Evolutionary conservation across 2,329 filamentous ascomycete species (phyloP), one percentile per base, ranked within the genome.

Genomic region (Pyrenochaeta sp.): DNA sequence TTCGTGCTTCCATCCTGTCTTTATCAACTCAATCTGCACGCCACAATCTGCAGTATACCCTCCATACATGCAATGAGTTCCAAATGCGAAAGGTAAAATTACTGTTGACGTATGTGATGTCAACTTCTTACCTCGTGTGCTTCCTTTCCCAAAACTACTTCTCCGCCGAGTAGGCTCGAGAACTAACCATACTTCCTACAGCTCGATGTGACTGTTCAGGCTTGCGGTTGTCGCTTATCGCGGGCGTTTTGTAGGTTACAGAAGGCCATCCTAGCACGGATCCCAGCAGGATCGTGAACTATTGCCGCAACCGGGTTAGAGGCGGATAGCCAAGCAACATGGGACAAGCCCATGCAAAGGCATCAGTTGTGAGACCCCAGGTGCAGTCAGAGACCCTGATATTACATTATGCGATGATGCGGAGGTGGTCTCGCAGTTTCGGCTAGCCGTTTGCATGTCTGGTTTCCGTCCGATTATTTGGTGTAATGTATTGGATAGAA

Each of bases 311-410:
- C 51, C 24, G 47, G 60, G 54, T 37, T 46, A 24, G 47, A 22
- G 54, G 34, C 39, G 36, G 47, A 45, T 42, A 40, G 54, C 55
- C 54, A 65, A 62, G 62, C 36, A 61, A 59, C 46, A 57, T 59
- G 51, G 51, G 49, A 56, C 32, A 48, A 62, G 47, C 49, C 34
- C 40, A 39, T 59, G 51, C 53, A 55, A 22, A 50, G 30, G 15
- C 39, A 50, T 46, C 39, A 42, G 49, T 58, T 45, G 62, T 65
- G 52, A 46, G 54, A 62, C 55, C 50, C 24, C 9, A 52, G n/a
- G 24, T 46, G 46, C 39, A 42, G 45, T 30, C n/a, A 22, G 44
- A 13, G 40, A 47, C 27, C 39, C 34, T 42, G 44, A 47, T 45
- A 54, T 15, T 32, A 24, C 25, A 25, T 37, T 42, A 37, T 36